These are phyloP conservation scores for Pterocarpus macrocarpus DNA, from an alignment of 306 rosid genomes.

Conservation along the genomic window DNA sequence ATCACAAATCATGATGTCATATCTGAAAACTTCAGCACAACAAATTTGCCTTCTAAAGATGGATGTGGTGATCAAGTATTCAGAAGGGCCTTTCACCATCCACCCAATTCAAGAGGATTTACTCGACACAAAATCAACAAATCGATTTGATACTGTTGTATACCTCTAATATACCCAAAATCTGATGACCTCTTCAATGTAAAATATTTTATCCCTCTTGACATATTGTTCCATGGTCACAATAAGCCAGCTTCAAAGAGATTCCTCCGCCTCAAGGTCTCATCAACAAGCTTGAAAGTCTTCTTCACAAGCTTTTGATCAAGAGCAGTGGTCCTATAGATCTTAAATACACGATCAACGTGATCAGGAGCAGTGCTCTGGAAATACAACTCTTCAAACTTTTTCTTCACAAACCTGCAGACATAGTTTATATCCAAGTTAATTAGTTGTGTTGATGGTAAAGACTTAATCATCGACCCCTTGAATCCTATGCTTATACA, in stretches of 20 bases:
- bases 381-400: slow-evolving; percentile 90
- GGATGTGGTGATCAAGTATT: slow-evolving; percentile 25
- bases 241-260: slow-evolving; percentile 96
- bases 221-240: slow-evolving; percentile 55
- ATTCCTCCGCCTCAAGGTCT: slow-evolving; percentile 91
- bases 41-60: slow-evolving; percentile 15
- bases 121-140: slow-evolving; percentile 60
- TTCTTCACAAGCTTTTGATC: slow-evolving; percentile 99
- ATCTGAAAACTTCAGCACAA: slow-evolving; percentile 37
- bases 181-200: slow-evolving; percentile 38
- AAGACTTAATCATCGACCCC: not conserved
- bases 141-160: slow-evolving; percentile 44
- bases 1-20: slow-evolving; percentile 45
- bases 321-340: slow-evolving; percentile 94
- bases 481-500: slow-evolving; percentile 6
- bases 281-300: slow-evolving; percentile 98
- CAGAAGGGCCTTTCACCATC: not conserved
- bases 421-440: not conserved
- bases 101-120: slow-evolving; percentile 45
- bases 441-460: not conserved
- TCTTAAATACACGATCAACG: slow-evolving; percentile 91
- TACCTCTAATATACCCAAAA: slow-evolving; percentile 48
- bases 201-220: slow-evolving; percentile 16
- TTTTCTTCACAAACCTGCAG: slow-evolving; percentile 95
- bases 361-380: slow-evolving; percentile 91